Evolutionary conservation across 371 early-diverging fungal genomes (phyloP), one percentile per base, ranked within the genome.

Genomic region (Mortierella sp.): DNA sequence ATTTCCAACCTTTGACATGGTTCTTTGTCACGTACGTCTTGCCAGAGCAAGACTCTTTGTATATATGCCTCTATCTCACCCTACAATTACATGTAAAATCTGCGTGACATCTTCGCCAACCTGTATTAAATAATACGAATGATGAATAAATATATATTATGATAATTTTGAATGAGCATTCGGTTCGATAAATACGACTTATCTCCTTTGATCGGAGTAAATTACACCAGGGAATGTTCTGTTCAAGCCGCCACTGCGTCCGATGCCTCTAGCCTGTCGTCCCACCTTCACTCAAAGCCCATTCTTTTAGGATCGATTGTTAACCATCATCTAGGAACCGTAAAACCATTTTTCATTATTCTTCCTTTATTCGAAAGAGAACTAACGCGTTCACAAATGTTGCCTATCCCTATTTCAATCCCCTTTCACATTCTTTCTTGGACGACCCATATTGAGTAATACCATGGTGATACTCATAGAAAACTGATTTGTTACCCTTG

Each of bases 291-390:
- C n/a, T n/a, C n/a, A n/a, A n/a, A n/a, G n/a, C n/a, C n/a, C n/a
- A n/a, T 47, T n/a, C 22, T 13, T 47, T 4, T 4, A 47, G 49
- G 35, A 35, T 35, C 35, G 9, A 47, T 13, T 47, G 49, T 3
- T 3, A 5, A 26, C 54, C 4, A 8, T 54, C 54, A 4, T 23
- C 54, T 2, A 12, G 12, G 26, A 45, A n/a, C 45, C 45, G 12
- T 7, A 51, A 51, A n/a, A 26, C 23, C 51, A 51, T 23, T 23
- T 51, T n/a, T 23, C 7, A 8, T 23, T 51, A 43, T 23, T 23
- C 35, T 26, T 40, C 61, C 61, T 61, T 61, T 61, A 61, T 61
- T 61, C 61, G 28, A 31, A 6, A 2, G 15, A 45, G 28, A 61
- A 6, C 61, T 32, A 45, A 60, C 9, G 12, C 2, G 42, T 42